A percentile compares a stretch with the other conserved stretches of the same genome.
These are phyloP conservation scores for Plasmodium knowlesi DNA, from an alignment of 169 alveolate genomes.

Conservation along the genomic window DNA sequence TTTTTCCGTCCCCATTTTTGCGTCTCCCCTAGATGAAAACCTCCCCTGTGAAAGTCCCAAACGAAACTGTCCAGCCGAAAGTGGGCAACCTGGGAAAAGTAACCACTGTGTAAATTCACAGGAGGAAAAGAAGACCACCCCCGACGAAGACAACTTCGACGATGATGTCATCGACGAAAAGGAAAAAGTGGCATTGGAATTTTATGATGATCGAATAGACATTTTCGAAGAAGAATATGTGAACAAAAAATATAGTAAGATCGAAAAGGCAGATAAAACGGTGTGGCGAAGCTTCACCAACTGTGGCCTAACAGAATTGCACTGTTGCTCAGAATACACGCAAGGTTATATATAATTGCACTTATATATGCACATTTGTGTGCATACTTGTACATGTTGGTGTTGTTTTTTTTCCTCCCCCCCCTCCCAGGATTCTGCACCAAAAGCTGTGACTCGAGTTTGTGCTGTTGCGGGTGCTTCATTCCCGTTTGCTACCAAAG, in stretches of 20 bases:
- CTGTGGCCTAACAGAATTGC: neutral
- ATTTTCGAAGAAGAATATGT: conserved; percentile 71
- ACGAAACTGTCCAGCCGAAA: neutral
- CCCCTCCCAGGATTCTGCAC: conserved; percentile 46
- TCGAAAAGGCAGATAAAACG: neutral
- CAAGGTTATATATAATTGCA: neutral
- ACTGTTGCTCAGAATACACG: neutral
- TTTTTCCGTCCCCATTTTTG: neutral
- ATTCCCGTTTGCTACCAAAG: conserved; percentile 72
- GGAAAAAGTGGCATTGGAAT: conserved; percentile 67
- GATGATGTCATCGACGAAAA: conserved; percentile 48
- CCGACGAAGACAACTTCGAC: conserved; percentile 10
- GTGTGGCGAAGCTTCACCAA: neutral
- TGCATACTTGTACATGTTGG: neutral
- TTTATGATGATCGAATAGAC: conserved; percentile 70
- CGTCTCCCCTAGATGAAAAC: neutral
- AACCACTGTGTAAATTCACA: neutral
- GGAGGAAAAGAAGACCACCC: conserved; percentile 1
- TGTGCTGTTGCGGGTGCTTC: conserved; percentile 73
- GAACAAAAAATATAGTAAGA: conserved; percentile 73
- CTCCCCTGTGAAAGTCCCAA: neutral
- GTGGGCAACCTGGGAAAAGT: neutral
- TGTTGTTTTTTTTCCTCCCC: neutral
- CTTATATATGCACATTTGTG: neutral
- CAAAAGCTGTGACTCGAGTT: conserved; percentile 49